Evolutionary conservation across 805 yeast species (phyloP).

Genomic region (Tetrapisispora pingtungensis): DNA sequence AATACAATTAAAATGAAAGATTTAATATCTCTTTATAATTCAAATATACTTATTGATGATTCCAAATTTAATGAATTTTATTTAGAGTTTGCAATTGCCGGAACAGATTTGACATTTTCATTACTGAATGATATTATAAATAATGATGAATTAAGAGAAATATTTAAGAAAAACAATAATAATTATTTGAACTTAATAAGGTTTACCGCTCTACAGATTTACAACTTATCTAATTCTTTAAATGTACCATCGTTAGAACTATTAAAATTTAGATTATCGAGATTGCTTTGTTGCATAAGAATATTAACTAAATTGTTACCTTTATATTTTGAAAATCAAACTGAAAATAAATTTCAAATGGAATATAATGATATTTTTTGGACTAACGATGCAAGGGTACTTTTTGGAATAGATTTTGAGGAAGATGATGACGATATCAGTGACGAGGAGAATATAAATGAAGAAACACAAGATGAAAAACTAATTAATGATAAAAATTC

Average conservation of each 20-base stretch:
- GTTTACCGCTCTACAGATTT: conserved; percentile 29
- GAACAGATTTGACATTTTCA: conserved; percentile 11
- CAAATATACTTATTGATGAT: conserved; percentile 35
- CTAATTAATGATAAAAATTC: background rate
- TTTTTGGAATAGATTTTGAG: conserved; percentile 2
- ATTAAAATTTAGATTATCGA: conserved; percentile 8
- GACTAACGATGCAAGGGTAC: conserved; percentile 8
- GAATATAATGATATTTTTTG: conserved; percentile 19
- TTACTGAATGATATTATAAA: conserved; percentile 39
- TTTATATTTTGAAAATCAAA: conserved; percentile 44
- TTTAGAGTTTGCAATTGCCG: conserved; percentile 11
- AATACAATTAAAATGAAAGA: background rate
- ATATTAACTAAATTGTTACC: conserved; percentile 59
- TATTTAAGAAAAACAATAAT: conserved; percentile 13
- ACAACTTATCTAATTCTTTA: conserved; percentile 19
- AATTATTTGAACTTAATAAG: conserved; percentile 49
- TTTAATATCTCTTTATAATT: conserved; percentile 21
- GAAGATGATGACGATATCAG: background rate
- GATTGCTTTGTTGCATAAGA: conserved; percentile 52
- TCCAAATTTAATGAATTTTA: conserved; percentile 25
- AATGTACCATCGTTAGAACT: conserved; percentile 2
- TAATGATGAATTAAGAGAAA: conserved; percentile 42
- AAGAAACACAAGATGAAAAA: background rate
- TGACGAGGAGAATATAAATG: background rate
- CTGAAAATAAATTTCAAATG: conserved; percentile 24